phyloP scores from a whole-genome alignment of 352 stramenopile species.

The Elongisporangium undulatum region DNA sequence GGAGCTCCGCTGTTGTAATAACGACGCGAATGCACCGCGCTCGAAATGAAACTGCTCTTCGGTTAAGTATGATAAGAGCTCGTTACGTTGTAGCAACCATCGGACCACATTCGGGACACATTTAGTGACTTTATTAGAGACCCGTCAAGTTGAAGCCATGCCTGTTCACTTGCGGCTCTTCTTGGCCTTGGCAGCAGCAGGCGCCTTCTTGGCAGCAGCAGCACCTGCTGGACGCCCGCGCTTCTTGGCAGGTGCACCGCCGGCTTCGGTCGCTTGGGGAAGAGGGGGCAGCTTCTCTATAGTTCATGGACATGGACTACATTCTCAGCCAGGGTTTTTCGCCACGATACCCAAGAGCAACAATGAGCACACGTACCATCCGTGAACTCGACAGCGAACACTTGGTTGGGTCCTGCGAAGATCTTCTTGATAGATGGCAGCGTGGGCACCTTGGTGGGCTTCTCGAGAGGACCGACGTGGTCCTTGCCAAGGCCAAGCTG shows the following conservation, averaged over 20 bases:
- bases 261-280: slow-evolving; percentile 7
- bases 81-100: not conserved
- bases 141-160: slow-evolving; percentile 1
- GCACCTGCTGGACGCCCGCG: slow-evolving; percentile 12
- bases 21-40: not conserved
- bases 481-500: slow-evolving; percentile 56
- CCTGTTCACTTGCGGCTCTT: slow-evolving; percentile 13
- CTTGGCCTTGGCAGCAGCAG: slow-evolving; percentile 3
- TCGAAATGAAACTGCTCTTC: not conserved
- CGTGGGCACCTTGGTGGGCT: slow-evolving; percentile 45
- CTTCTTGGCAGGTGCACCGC: slow-evolving; percentile 14
- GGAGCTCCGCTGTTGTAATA: too few relatives aligned
- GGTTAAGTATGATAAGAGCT: not conserved
- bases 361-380: slow-evolving; percentile 29
- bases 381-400: slow-evolving; percentile 77
- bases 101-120: not conserved
- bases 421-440: slow-evolving; percentile 62
- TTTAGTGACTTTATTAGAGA: slow-evolving; percentile 5
- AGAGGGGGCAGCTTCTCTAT: slow-evolving; percentile 50
- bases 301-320: slow-evolving; percentile 1
- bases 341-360: not conserved
- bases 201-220: slow-evolving; percentile 16
- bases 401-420: slow-evolving; percentile 61
- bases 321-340: slow-evolving; percentile 1
- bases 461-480: slow-evolving; percentile 23